These are phyloP conservation scores for Byssoonygena ceratinophila DNA, from an alignment of 2,329 filamentous ascomycete species.

Conservation along the genomic window DNA sequence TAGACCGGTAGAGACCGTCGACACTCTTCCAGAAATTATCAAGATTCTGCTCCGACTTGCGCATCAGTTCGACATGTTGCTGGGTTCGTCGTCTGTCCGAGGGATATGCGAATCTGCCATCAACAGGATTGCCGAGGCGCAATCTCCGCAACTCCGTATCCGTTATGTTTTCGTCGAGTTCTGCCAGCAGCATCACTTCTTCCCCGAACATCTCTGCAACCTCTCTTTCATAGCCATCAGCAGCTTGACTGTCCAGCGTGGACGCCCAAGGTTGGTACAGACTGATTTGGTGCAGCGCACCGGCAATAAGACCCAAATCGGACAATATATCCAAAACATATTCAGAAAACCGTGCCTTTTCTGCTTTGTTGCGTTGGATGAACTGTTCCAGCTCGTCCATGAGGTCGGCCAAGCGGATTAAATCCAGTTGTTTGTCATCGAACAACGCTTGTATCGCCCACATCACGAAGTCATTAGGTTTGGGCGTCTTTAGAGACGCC, in stretches of 20 bases:
- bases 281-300: constrained; percentile 39
- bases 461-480: constrained; percentile 21
- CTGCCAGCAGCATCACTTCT: neutral
- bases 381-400: constrained; percentile 43
- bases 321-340: constrained; percentile 31
- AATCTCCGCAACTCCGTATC: neutral
- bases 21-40: constrained; percentile 39
- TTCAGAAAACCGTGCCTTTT: constrained; percentile 31
- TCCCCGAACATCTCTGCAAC: neutral
- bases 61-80: constrained; percentile 37
- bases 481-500: neutral
- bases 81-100: constrained; percentile 38
- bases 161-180: neutral
- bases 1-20: constrained; percentile 19
- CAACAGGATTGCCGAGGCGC: constrained; percentile 9
- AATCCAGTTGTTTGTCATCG: constrained; percentile 30
- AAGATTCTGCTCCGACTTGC: constrained; percentile 39
- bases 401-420: constrained; percentile 28
- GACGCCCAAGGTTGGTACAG: constrained; percentile 40
- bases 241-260: constrained; percentile 10
- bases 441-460: constrained; percentile 34
- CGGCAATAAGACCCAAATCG: constrained; percentile 37
- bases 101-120: constrained; percentile 40
- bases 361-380: constrained; percentile 26
- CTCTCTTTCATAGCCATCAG: constrained; percentile 24